Evolutionary conservation across 495 filamentous ascomycete species (phyloP).

Genomic region (Lasiosphaeria miniovina): DNA sequence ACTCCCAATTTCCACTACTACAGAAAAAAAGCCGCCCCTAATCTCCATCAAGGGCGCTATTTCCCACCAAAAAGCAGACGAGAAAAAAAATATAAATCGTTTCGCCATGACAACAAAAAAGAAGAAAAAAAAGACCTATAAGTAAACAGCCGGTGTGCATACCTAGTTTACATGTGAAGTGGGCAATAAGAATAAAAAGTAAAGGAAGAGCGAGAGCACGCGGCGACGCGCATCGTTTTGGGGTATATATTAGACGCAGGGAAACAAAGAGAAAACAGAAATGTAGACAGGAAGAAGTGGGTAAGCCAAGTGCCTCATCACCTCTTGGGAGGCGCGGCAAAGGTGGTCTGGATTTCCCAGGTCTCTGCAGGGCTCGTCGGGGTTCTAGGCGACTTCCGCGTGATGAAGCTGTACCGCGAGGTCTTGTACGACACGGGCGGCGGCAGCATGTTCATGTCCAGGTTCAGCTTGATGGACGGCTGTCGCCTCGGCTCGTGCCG

Average conservation of each 20-base stretch:
- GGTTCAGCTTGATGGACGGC: slow-evolving; percentile 9
- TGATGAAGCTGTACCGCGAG: slow-evolving; percentile 1
- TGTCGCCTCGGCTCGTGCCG: slow-evolving; percentile 24
- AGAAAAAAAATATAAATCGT: no score
- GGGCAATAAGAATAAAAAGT: not conserved
- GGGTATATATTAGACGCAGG: no score
- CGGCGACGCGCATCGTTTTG: not conserved
- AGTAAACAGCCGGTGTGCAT: not conserved
- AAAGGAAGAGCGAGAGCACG: not conserved
- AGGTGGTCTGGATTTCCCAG: slow-evolving; percentile 28
- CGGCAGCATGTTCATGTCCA: slow-evolving; percentile 11
- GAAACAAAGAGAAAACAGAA: no score
- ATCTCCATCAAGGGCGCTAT: no score
- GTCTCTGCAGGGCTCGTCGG: slow-evolving; percentile 24
- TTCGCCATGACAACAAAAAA: not conserved
- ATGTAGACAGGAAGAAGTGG: not conserved
- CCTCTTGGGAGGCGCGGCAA: slow-evolving; percentile 25
- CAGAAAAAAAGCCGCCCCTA: no score
- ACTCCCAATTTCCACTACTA: no score
- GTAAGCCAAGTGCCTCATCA: slow-evolving; percentile 2
- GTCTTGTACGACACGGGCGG: slow-evolving; percentile 11
- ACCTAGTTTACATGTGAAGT: not conserved
- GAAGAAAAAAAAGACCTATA: not conserved
- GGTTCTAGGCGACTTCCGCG: not conserved
- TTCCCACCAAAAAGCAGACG: no score